These are phyloP conservation scores for Solanum chaucha DNA, from an alignment of 257 asterid species.

Conservation along the genomic window DNA sequence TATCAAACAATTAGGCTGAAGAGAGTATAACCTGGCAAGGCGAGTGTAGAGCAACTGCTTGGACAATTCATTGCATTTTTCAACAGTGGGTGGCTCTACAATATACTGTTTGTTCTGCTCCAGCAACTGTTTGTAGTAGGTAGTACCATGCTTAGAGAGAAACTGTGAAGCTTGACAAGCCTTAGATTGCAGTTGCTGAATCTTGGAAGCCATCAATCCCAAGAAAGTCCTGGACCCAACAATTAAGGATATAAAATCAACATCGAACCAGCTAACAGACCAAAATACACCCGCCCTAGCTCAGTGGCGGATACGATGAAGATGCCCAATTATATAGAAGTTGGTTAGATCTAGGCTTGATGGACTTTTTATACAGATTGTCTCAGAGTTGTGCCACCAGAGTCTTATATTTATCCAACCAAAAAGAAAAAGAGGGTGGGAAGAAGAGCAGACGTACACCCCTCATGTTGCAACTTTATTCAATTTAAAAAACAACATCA, in stretches of 20 bases:
- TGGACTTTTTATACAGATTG: neutral
- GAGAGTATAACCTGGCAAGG: conserved; percentile 34
- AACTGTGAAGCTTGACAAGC: conserved; percentile 26
- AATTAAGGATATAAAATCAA: neutral
- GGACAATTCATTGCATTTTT: conserved; percentile 33
- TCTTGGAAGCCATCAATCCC: conserved; percentile 30
- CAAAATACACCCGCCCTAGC: neutral
- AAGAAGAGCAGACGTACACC: neutral
- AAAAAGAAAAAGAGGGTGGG: neutral
- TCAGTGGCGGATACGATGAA: neutral
- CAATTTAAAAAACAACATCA: neutral
- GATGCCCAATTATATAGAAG: neutral
- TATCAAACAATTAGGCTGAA: neutral
- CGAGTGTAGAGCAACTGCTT: conserved; percentile 41
- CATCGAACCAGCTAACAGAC: neutral
- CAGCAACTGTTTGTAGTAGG: conserved; percentile 27
- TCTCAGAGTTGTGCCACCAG: neutral
- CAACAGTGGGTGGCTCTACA: conserved; percentile 38
- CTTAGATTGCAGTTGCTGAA: conserved; percentile 28
- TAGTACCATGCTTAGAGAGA: conserved; percentile 21
- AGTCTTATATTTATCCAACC: neutral
- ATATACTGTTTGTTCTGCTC: conserved; percentile 35
- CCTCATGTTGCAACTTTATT: neutral
- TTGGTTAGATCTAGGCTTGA: neutral
- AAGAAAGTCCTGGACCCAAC: neutral